phyloP scores from a whole-genome alignment of 495 filamentous ascomycete genomes.

The Xylaria acuta region DNA sequence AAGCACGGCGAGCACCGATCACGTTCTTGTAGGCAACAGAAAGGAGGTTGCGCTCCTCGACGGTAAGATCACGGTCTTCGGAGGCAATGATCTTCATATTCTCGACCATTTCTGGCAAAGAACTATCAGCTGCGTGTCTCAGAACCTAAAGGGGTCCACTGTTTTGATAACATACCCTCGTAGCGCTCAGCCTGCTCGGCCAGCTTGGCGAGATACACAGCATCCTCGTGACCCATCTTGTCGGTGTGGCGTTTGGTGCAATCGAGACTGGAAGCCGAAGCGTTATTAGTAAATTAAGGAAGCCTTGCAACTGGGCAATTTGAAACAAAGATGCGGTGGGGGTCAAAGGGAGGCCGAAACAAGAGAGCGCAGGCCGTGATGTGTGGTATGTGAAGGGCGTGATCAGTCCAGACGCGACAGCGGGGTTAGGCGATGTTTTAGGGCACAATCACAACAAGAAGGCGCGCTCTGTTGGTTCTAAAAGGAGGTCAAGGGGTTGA shows the following conservation, averaged over 20 bases:
- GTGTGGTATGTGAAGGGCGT: not conserved
- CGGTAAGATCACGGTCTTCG: constrained; percentile 94
- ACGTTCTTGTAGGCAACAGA: constrained; percentile 99
- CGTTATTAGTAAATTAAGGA: constrained; percentile 37
- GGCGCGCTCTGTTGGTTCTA: constrained; percentile 3
- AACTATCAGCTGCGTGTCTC: constrained; percentile 33
- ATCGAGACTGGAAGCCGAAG: constrained; percentile 25
- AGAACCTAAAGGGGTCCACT: not conserved
- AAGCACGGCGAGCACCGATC: constrained; percentile 97
- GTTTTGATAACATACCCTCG: constrained; percentile 75
- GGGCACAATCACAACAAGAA: not conserved
- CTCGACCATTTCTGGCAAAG: constrained; percentile 92
- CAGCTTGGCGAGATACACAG: constrained; percentile 99
- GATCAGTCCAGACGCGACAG: not conserved
- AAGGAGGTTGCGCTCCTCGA: constrained; percentile 98
- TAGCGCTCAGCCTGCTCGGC: constrained; percentile 99
- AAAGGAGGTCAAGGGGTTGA: constrained; percentile 17
- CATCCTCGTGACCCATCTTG: constrained; percentile 99
- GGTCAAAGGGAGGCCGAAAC: constrained; percentile 16
- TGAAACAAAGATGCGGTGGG: constrained; percentile 30
- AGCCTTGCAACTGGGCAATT: constrained; percentile 25
- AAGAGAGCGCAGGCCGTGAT: constrained; percentile 23
- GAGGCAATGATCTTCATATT: constrained; percentile 99
- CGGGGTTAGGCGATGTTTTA: not conserved
- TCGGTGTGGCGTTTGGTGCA: constrained; percentile 39